Percentiles rank a stretch among this genome's conserved stretches.
These are phyloP conservation scores for Citrus medica DNA, from an alignment of 345 rosid species.

Conservation along the genomic window DNA sequence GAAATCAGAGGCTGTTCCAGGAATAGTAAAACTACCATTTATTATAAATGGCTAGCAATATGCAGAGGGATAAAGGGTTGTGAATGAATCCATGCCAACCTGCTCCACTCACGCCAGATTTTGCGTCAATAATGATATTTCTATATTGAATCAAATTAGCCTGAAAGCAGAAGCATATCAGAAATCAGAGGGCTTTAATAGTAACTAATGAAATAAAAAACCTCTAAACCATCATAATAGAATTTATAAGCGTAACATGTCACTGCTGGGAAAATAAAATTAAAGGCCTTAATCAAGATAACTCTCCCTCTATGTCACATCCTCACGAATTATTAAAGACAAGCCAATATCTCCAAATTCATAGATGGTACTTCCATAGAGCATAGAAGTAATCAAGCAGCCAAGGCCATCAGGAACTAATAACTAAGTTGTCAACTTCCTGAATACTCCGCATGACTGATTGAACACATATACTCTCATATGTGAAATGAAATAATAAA, in stretches of 20 bases:
- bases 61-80: neutral
- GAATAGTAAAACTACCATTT: constrained; percentile 1
- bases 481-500: neutral
- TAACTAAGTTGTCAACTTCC: neutral
- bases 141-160: constrained; percentile 62
- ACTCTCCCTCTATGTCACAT: neutral
- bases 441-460: neutral
- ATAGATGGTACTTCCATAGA: neutral
- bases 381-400: too few relatives aligned
- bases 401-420: neutral
- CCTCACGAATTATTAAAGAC: neutral
- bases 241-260: neutral
- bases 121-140: constrained; percentile 79
- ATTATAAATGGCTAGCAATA: neutral
- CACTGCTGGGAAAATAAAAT: neutral
- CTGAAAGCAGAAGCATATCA: constrained; percentile 36
- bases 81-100: constrained; percentile 41
- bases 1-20: constrained; percentile 8
- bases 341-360: neutral
- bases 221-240: neutral
- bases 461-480: neutral
- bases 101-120: constrained; percentile 99
- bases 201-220: neutral
- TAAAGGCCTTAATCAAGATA: neutral
- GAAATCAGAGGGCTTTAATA: constrained; percentile 1